Base-by-base conservation (phyloP, 768 basidiomycete species). In the Phlegmacium glaucopus region DNA sequence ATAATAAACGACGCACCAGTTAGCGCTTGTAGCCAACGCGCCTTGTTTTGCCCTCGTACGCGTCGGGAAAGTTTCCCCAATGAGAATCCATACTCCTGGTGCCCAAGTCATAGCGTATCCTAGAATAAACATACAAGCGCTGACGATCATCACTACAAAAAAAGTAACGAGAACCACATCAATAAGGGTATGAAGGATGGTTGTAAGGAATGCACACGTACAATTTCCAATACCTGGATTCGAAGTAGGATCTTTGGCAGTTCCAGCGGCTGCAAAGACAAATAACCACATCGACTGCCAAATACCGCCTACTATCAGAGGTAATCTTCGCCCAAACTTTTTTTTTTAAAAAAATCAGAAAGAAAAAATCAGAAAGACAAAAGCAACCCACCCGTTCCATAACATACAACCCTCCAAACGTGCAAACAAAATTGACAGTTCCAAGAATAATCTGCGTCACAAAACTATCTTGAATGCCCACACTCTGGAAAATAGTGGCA, bases 31-130 rank as follows among this genome's bases (percentile, higher is more conserved):
- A 1, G 84, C 73, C 34, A 90, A 63, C 30, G 83, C 78, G 4
- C 78, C 84, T 60, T 87, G 86, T 61, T 85, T 83, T 4, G 85
- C 79, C 45, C 85, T 77, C 4, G 85, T 85, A 17, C 83, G 72
- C 9, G 82, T 86, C 1, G 84, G 80, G 72, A 87, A 88, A 1
- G 83, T 85, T 64, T 89, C 86, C 30, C 85, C 86, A 47, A 83
- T 85, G 15, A 88, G 70, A 57, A 89, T 86, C 86, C 86, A 89
- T 32, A 87, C 63, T 39, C 84, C 83, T n/a, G 85, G 83, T 12
- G 77, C 82, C 83, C 81, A 84, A 27, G 85, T 86, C 68, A 70
- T 79, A 4, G 86, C 83, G 56, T 79, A 87, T 6, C 85, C 85
- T 38, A 79, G 64, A 59, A 87, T 86, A 64, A 88, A 87, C 58